phyloP scores from a whole-genome alignment of 495 filamentous ascomycete species.

The Xylaria cubensis region DNA sequence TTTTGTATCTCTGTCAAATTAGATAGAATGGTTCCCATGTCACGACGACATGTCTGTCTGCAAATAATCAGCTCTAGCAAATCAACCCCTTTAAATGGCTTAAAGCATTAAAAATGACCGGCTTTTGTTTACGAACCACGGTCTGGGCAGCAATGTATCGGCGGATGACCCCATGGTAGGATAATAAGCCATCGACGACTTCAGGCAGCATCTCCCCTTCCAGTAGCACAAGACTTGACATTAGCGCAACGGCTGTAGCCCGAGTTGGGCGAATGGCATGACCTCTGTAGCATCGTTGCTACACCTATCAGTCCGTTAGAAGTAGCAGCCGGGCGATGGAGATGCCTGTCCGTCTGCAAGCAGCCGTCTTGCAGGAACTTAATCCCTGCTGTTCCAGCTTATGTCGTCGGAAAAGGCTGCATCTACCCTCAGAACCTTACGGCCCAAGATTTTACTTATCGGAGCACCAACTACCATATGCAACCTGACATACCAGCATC shows the following conservation, averaged over 20 bases:
- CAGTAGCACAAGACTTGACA: constrained; percentile 24
- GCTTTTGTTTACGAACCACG: constrained; percentile 12
- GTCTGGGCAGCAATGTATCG: constrained; percentile 23
- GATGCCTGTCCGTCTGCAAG: constrained; percentile 21
- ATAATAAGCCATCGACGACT: constrained; percentile 14
- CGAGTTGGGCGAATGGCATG: constrained; percentile 21
- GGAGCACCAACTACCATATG: constrained; percentile 13
- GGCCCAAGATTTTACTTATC: constrained; percentile 21
- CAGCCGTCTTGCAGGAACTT: constrained; percentile 22
- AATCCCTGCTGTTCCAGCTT: constrained; percentile 23
- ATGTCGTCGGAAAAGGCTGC: constrained; percentile 27
- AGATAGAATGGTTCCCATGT: not conserved
- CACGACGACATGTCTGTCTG: not conserved
- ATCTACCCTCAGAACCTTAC: constrained; percentile 22
- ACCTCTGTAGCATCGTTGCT: constrained; percentile 22
- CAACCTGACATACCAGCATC: constrained; percentile 15
- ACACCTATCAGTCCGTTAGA: constrained; percentile 13
- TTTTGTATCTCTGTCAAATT: constrained; percentile 8
- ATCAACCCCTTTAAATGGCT: constrained; percentile 6
- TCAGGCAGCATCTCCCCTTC: constrained; percentile 28
- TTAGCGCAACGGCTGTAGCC: constrained; percentile 24
- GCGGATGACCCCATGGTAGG: constrained; percentile 12
- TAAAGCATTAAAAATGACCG: not conserved
- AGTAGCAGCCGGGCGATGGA: constrained; percentile 24
- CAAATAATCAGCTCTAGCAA: constrained; percentile 12